phyloP scores from a whole-genome alignment of 2,329 filamentous ascomycete species.

The Biscogniauxia mediterranea region DNA sequence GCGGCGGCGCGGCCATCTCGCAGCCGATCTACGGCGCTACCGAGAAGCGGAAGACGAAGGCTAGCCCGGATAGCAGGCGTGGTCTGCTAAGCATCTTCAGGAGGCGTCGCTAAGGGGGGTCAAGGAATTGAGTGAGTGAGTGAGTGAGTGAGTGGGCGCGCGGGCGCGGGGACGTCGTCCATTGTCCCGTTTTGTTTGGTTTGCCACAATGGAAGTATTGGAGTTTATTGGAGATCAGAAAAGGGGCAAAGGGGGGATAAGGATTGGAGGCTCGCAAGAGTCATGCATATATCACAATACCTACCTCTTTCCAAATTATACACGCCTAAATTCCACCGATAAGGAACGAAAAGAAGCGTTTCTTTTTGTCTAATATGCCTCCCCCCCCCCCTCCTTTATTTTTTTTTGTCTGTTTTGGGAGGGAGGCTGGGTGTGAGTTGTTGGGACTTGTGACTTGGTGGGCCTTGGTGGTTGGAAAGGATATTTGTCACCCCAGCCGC shows the following conservation, averaged over 20 bases:
- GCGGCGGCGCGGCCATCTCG: background rate
- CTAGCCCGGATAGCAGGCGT: background rate
- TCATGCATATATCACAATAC: background rate
- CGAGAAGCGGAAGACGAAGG: background rate
- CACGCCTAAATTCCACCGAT: background rate
- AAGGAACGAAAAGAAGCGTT: background rate
- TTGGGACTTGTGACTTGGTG: no score
- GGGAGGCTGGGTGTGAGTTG: no score
- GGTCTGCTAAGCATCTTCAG: background rate
- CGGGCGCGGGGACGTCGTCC: no score
- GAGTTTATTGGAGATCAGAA: background rate
- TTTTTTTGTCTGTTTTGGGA: background rate
- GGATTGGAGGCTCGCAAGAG: background rate
- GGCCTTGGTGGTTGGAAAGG: no score
- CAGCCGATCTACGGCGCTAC: background rate
- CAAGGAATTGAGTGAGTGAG: background rate
- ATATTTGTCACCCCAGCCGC: no score
- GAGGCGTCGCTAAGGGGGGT: background rate
- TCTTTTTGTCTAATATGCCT: background rate
- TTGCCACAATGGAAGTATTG: no score
- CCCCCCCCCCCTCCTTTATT: background rate
- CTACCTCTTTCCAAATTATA: no score
- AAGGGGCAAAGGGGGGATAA: background rate
- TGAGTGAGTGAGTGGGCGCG: background rate
- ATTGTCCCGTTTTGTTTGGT: no score